These are phyloP conservation scores for Penicillium sumatraense DNA, from an alignment of 2,329 filamentous ascomycete genomes.

Conservation along the genomic window DNA sequence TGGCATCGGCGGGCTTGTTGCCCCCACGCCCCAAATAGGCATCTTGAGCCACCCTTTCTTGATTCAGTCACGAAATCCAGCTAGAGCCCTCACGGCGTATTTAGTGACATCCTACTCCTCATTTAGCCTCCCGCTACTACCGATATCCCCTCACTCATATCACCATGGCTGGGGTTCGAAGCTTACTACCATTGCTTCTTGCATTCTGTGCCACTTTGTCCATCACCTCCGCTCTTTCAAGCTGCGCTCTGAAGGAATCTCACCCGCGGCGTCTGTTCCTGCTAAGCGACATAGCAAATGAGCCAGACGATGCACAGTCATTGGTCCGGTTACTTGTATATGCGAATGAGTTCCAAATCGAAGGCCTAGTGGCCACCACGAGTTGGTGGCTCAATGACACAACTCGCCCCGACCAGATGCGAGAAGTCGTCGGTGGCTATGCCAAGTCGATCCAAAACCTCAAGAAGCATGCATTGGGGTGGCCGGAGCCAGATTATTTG, in stretches of 20 bases:
- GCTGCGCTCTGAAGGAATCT: background rate
- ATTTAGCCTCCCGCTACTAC: background rate
- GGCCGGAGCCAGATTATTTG: conserved; percentile 48
- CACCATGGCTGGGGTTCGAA: background rate
- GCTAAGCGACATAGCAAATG: background rate
- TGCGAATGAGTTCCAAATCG: conserved; percentile 3
- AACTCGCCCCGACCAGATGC: background rate
- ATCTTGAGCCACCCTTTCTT: background rate
- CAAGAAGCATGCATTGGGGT: conserved; percentile 20
- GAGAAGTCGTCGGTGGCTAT: background rate
- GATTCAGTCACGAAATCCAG: background rate
- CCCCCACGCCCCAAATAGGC: background rate
- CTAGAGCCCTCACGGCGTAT: background rate
- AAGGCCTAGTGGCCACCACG: conserved; percentile 3
- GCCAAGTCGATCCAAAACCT: background rate
- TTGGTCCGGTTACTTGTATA: background rate
- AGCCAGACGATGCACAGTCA: conserved; percentile 3
- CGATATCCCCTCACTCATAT: background rate
- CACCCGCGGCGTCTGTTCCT: background rate
- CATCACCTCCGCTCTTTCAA: background rate
- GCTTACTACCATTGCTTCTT: background rate
- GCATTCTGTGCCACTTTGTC: background rate
- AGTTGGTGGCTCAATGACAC: conserved; percentile 6
- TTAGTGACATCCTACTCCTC: background rate
- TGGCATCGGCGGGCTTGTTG: background rate